Base-by-base conservation (phyloP, 2,329 filamentous ascomycete genomes). In the Ceratocystis harringtonii region DNA sequence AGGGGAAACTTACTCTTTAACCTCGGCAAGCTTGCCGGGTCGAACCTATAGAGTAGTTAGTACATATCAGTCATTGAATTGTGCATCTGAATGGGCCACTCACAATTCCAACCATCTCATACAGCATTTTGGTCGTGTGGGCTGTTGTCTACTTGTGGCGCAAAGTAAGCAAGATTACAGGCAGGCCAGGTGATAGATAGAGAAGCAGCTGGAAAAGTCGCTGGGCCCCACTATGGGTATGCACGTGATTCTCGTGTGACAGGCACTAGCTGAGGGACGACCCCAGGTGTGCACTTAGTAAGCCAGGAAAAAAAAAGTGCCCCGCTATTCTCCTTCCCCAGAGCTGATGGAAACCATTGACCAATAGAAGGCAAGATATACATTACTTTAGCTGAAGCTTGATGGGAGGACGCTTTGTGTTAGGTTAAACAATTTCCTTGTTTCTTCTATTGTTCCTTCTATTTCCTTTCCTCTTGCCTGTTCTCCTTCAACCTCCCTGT, bases 21-120 rank as follows among this genome's bases (percentile, higher is more conserved):
- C 92, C 81, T 97, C 92, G 74, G 81, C 79, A 74, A 96, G 79
- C 77, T 85, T 92, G 81, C 90, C 90, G 70, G 91, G 90, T 73
- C 94, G 92, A 79, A 95, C 91, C 94, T 97, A 74, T 15, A 28
- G 12, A 6, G 0, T 41, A 8, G 57, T 68, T 60, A 66, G 65
- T 32, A 36, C 19, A 8, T 10, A n/a, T 4, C n/a, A 15, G 48
- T 41, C 32, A 5, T 28, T 28, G 50, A 19, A 30, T 7, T 64
- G 70, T 65, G 70, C 66, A 28, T 32, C 15, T 7, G 61, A 6
- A n/a, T 3, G n/a, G 10, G 5, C n/a, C 15, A 79, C 87, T 72
- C 79, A 96, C 94, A 78, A 96, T 87, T 76, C 89, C 94, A 76
- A 99, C 94, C 73, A 97, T 80, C 80, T 99, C 94, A 81, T 99